Evolutionary conservation across 345 rosid species (phyloP), one percentile per base, ranked within the genome.

Genomic region (Eucalyptus curtisii): DNA sequence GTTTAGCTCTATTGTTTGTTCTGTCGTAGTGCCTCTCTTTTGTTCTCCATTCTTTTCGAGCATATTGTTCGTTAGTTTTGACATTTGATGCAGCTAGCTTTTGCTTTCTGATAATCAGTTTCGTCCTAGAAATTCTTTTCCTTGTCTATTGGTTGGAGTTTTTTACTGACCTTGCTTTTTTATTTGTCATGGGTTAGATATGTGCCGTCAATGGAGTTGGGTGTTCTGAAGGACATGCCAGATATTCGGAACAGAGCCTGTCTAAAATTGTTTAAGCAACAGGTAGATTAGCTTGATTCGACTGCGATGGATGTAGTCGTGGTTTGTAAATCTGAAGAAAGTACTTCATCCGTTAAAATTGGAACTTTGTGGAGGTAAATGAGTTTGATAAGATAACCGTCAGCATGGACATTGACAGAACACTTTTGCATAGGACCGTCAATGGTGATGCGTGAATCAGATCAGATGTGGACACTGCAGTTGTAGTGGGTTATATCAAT

Each of bases 121-220:
- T 76, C 47, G 47, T 76, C 27, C 30, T 20, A 20, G 47, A 37
- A 76, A 40, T 76, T 40, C 16, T 76, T 40, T 76, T 76, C 84
- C 47, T 76, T 40, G 27, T 40, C 84, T 40, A 11, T 76, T 40
- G 27, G 84, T 37, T n/a, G n/a, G 7, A 10, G 20, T 33, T n/a
- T 50, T 31, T 50, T 7, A 61, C 87, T 86, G 49, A 50, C 61
- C 4, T 86, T 20, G n/a, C 87, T 59, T 14, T 85, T 85, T 33
- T 49, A 9, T 61, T 40, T 81, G 42, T 37, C 87, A 87, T 86
- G 59, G 84, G 84, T 90, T 89, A 97, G 98, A 88, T 97, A 93
- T 93, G 86, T 97, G 92, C 95, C 96, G 15, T 90, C 91, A 87
- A 94, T 97, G 99, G 95, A 98, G 89, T 90, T 98, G 40, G 99